A percentile compares a stretch with the other conserved stretches of the same genome.
phyloP scores from a whole-genome alignment of 2,329 filamentous ascomycete species.

The Calycina marina region DNA sequence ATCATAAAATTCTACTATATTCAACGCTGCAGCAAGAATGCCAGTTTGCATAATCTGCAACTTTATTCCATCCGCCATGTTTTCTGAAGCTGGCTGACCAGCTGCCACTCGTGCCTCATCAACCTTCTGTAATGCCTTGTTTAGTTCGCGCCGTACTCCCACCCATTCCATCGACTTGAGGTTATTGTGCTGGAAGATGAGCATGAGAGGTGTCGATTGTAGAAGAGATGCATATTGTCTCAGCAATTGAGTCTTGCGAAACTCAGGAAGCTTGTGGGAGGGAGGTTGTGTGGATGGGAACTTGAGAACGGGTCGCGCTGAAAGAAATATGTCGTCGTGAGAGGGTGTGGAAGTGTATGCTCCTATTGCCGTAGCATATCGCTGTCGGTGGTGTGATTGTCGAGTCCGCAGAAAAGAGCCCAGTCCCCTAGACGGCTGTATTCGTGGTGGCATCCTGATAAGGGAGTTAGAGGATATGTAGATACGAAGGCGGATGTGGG shows the following conservation, averaged over 20 bases:
- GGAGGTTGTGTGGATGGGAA: conserved; percentile 62
- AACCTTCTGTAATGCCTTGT: conserved; percentile 42
- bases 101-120: conserved; percentile 37
- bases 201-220: conserved; percentile 53
- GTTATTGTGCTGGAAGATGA: conserved; percentile 65
- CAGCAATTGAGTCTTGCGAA: conserved; percentile 78
- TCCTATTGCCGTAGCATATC: conserved; percentile 35
- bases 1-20: conserved; percentile 72
- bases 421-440: conserved; percentile 20
- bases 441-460: conserved; percentile 38
- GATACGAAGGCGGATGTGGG: too few relatives aligned
- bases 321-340: conserved; percentile 31
- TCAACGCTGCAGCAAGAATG: conserved; percentile 75
- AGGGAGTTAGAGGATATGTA: too few relatives aligned
- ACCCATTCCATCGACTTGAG: conserved; percentile 54
- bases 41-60: conserved; percentile 77
- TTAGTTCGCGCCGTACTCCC: conserved; percentile 48
- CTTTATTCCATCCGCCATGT: conserved; percentile 49
- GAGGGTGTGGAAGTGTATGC: conserved; percentile 33
- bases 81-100: conserved; percentile 26
- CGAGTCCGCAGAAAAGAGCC: conserved; percentile 22
- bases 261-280: conserved; percentile 72
- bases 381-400: conserved; percentile 25
- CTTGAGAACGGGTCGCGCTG: conserved; percentile 23
- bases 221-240: conserved; percentile 60